A percentile compares a stretch with the other conserved stretches of the same genome.
Conservation (phyloP, 2,329 filamentous ascomycete species). For the Mycosphaerelloides madeirae region DNA sequence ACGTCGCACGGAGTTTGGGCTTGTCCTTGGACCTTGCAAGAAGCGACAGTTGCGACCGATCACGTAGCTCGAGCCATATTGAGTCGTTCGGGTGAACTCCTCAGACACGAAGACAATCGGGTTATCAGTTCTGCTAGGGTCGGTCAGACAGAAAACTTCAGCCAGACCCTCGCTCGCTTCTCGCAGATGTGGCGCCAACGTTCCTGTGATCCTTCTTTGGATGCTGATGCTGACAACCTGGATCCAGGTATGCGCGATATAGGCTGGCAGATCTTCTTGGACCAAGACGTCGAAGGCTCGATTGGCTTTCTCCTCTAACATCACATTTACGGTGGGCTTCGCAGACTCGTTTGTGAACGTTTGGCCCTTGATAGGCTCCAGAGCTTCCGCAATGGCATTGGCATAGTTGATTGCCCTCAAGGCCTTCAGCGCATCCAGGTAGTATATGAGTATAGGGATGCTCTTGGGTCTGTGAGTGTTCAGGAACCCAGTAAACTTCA, state of each 20-base stretch:
- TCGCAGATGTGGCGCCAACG: conserved; percentile 57
- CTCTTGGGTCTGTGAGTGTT: conserved; percentile 56
- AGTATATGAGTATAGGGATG: conserved; percentile 63
- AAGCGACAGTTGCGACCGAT: conserved; percentile 75
- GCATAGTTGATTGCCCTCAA: conserved; percentile 66
- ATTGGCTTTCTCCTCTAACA: conserved; percentile 59
- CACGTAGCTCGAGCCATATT: conserved; percentile 68
- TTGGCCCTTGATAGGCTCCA: conserved; percentile 53
- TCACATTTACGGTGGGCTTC: conserved; percentile 52
- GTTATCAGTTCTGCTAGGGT: conserved; percentile 67
- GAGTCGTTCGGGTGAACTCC: conserved; percentile 69
- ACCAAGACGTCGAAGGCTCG: conserved; percentile 61
- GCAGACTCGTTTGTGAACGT: conserved; percentile 52
- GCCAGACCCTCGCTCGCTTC: conserved; percentile 70
- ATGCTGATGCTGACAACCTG: conserved; percentile 67
- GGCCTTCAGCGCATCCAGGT: conserved; percentile 67
- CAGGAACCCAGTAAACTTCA: conserved; percentile 65
- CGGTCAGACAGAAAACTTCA: conserved; percentile 72
- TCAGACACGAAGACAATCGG: conserved; percentile 74
- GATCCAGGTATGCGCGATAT: conserved; percentile 64
- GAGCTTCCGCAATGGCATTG: conserved; percentile 61
- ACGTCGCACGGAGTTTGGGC: conserved; percentile 56
- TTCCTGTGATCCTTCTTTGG: conserved; percentile 62
- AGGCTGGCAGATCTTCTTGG: conserved; percentile 65
- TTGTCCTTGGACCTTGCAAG: conserved; percentile 69